These are phyloP conservation scores for Abortiporus biennis DNA, from an alignment of 1,284 basidiomycete species.

Conservation along the genomic window DNA sequence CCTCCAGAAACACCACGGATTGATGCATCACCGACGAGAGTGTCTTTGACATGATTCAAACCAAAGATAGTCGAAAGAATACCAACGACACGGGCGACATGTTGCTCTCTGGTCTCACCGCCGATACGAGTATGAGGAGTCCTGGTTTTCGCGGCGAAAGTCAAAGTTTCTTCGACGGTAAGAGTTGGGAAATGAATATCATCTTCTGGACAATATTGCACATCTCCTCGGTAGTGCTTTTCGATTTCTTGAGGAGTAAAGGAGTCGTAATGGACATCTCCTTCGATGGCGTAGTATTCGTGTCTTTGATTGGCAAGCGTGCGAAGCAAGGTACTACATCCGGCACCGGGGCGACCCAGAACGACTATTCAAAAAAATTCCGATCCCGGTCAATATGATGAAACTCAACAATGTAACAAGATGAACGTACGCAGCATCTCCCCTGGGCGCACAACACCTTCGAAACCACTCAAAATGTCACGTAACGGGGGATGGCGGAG, in stretches of 20 bases:
- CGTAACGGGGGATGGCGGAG: constrained; percentile 33
- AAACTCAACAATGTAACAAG: neutral
- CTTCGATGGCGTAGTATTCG: constrained; percentile 56
- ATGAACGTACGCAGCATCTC: constrained; percentile 51
- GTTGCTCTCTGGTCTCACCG: constrained; percentile 39
- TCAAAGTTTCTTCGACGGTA: constrained; percentile 63
- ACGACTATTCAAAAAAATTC: constrained; percentile 34
- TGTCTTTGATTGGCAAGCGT: constrained; percentile 61
- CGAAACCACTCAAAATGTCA: constrained; percentile 41
- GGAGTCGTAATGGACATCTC: constrained; percentile 64
- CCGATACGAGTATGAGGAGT: constrained; percentile 44
- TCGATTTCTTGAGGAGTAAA: constrained; percentile 47
- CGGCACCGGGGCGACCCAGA: constrained; percentile 61
- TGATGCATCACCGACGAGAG: constrained; percentile 68
- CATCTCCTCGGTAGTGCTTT: constrained; percentile 58
- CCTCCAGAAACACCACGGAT: constrained; percentile 80
- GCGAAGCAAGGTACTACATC: constrained; percentile 73
- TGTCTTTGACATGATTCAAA: constrained; percentile 53
- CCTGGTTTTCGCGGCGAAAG: constrained; percentile 58
- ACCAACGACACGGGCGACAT: constrained; percentile 41
- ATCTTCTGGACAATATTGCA: constrained; percentile 64
- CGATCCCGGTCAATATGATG: neutral
- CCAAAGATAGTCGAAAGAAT: constrained; percentile 67
- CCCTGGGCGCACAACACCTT: constrained; percentile 48
- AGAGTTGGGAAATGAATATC: constrained; percentile 76